These are phyloP conservation scores for Astrephomene gubernaculifera DNA, from an alignment of 139 green algal genomes.

Conservation along the genomic window DNA sequence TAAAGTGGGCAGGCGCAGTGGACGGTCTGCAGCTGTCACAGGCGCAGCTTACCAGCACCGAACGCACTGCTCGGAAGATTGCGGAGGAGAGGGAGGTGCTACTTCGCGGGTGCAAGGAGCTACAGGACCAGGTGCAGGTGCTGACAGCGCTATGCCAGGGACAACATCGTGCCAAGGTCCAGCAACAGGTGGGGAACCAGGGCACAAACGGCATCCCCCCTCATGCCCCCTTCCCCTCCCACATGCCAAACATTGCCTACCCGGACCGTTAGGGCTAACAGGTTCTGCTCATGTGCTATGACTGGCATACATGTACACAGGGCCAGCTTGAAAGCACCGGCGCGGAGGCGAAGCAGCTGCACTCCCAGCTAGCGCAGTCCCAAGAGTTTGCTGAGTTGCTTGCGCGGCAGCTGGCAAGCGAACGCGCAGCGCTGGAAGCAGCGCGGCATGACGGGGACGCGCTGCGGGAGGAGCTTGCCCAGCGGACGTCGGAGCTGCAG, in stretches of 20 bases:
- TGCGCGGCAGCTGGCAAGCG: not conserved
- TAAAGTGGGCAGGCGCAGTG: slow-evolving; percentile 55
- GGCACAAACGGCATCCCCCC: too few species aligned
- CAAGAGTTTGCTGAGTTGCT: not conserved
- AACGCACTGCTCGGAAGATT: not conserved
- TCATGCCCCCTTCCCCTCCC: not conserved
- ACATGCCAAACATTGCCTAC: too few species aligned
- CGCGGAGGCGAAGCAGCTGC: slow-evolving; percentile 8
- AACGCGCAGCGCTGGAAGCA: not conserved
- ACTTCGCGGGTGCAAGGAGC: not conserved
- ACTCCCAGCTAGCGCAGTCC: not conserved
- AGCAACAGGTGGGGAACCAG: slow-evolving; percentile 32
- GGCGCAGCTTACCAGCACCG: not conserved
- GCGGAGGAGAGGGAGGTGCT: slow-evolving; percentile 1
- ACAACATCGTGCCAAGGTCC: slow-evolving; percentile 9
- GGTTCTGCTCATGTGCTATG: too few species aligned
- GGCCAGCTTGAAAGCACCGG: not conserved
- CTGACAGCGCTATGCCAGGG: not conserved
- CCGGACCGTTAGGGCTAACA: too few species aligned
- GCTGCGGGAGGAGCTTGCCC: not conserved
- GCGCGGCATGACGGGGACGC: not conserved
- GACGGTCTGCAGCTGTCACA: slow-evolving; percentile 46
- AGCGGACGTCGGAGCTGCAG: not conserved
- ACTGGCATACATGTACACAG: not conserved
- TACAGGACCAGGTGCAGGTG: slow-evolving; percentile 20